These are phyloP conservation scores for Fraxinus angustifolia DNA, from an alignment of 305 asterid genomes.

Conservation along the genomic window DNA sequence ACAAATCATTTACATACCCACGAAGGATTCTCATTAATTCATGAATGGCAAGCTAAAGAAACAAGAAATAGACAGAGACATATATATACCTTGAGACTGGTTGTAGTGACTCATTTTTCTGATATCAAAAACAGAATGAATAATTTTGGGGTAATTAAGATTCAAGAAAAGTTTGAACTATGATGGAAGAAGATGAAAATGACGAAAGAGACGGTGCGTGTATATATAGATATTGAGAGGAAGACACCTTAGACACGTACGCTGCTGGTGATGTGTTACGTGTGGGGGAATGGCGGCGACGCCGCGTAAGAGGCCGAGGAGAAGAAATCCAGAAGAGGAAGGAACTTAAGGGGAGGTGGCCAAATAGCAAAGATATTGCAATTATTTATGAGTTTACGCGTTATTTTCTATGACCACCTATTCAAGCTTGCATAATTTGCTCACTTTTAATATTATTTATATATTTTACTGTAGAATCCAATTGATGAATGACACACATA, in stretches of 20 bases:
- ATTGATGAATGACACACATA: background rate
- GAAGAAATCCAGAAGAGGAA: background rate
- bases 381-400: background rate
- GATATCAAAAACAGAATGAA: background rate
- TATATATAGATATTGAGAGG: background rate
- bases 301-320: slow-evolving; percentile 4
- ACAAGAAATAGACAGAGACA: background rate
- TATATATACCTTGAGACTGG: slow-evolving; percentile 15
- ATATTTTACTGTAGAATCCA: background rate
- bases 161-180: background rate
- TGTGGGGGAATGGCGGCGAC: background rate
- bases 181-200: background rate
- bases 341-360: background rate
- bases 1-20: background rate
- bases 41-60: background rate
- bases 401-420: background rate
- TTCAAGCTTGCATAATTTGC: background rate
- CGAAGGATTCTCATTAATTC: background rate
- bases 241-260: background rate
- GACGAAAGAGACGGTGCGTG: background rate
- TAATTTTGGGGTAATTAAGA: background rate
- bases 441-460: background rate
- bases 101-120: slow-evolving; percentile 12
- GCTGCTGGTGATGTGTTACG: slow-evolving; percentile 7
- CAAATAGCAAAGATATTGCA: background rate